Percentiles rank a stretch among this genome's conserved stretches.
phyloP scores from a whole-genome alignment of 345 rosid genomes.

The Populus alba region DNA sequence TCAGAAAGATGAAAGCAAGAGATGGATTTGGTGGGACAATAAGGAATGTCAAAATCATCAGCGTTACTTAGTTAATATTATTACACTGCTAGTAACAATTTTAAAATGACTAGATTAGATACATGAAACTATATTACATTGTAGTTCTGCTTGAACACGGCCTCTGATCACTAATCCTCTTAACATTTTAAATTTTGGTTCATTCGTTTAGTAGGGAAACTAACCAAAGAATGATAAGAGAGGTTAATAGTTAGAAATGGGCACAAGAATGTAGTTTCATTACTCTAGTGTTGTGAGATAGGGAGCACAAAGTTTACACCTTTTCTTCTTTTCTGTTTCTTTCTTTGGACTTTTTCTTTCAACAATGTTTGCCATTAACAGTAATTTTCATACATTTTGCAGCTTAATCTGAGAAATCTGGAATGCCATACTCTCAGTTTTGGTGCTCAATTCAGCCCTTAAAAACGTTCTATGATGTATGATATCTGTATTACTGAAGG shows the following conservation, averaged over 20 bases:
- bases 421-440: slow-evolving; percentile 79
- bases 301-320: neutral
- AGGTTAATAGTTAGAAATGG: neutral
- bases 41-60: neutral
- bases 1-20: neutral
- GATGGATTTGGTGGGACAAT: neutral
- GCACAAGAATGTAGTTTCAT: neutral
- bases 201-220: neutral
- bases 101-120: neutral
- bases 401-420: slow-evolving; percentile 77
- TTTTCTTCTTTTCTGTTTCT: neutral
- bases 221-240: neutral
- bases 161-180: neutral
- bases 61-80: neutral
- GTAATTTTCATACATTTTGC: slow-evolving; percentile 13
- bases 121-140: neutral
- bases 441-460: slow-evolving; percentile 43
- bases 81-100: neutral
- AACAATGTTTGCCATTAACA: neutral
- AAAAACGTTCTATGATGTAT: slow-evolving; percentile 18
- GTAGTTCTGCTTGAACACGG: neutral
- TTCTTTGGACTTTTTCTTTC: neutral
- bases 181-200: neutral
- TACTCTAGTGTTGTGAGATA: neutral
- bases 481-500: neutral